Conservation (phyloP, 352 stramenopile genomes). For the Globisporangium irregulare region DNA sequence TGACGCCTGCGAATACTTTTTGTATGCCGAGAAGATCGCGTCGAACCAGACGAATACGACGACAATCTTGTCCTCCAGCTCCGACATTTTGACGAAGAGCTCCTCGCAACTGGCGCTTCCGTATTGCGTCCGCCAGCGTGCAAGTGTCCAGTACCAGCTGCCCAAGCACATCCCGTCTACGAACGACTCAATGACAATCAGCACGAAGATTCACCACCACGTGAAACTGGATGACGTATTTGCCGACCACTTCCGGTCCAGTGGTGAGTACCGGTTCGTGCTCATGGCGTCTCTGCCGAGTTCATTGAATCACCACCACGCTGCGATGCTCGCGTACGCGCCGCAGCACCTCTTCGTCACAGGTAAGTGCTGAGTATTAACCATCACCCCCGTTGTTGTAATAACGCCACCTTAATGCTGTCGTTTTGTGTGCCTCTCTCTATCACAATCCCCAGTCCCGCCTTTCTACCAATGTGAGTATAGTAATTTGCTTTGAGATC, state of each 20-base stretch:
- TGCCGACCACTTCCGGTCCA: slow-evolving; percentile 28
- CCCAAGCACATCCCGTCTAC: neutral
- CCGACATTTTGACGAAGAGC: neutral
- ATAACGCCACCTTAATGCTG: neutral
- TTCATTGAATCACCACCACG: slow-evolving; percentile 25
- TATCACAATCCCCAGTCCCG: slow-evolving; percentile 5
- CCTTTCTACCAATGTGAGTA: slow-evolving; percentile 19
- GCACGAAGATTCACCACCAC: neutral
- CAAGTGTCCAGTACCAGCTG: slow-evolving; percentile 23
- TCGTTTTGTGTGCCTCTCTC: neutral
- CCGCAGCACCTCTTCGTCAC: slow-evolving; percentile 24
- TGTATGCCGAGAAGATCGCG: slow-evolving; percentile 26
- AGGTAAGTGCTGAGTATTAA: slow-evolving; percentile 9
- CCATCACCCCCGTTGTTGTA: neutral
- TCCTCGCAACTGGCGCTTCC: slow-evolving; percentile 16
- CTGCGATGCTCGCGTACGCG: slow-evolving; percentile 25
- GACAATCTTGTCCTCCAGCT: neutral
- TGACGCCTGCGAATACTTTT: slow-evolving; percentile 25
- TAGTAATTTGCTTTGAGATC: neutral
- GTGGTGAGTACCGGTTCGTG: slow-evolving; percentile 31
- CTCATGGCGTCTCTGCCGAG: slow-evolving; percentile 27
- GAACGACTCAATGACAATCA: neutral
- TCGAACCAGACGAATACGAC: slow-evolving; percentile 1
- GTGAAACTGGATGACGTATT: slow-evolving; percentile 25
- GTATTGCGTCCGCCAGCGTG: slow-evolving; percentile 22